phyloP scores from a whole-genome alignment of 139 green algal genomes.

The Chlorella sp. region DNA sequence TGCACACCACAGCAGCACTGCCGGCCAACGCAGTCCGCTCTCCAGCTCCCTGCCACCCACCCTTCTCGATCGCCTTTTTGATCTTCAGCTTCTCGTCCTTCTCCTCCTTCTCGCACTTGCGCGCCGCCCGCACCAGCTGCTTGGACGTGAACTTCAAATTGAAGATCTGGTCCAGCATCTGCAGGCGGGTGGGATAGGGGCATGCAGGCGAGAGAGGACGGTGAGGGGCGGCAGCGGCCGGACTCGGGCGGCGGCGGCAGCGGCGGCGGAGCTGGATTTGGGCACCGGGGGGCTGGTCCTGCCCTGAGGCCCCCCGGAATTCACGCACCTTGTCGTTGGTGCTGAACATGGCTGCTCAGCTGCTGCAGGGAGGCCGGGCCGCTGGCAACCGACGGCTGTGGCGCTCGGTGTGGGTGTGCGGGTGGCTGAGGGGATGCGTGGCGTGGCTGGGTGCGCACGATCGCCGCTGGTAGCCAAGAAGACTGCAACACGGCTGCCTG shows the following conservation, averaged over 20 bases:
- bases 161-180: slow-evolving; percentile 92
- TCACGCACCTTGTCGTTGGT: slow-evolving; percentile 28
- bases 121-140: slow-evolving; percentile 77
- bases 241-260: not conserved
- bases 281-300: too few relatives aligned
- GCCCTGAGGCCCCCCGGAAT: too few relatives aligned
- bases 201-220: not conserved
- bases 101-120: slow-evolving; percentile 96
- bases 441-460: too few relatives aligned
- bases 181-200: not conserved
- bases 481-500: too few relatives aligned
- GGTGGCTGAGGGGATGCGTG: not conserved
- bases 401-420: not conserved
- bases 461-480: too few relatives aligned
- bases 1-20: too few relatives aligned
- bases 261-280: not conserved
- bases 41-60: not conserved
- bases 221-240: not conserved
- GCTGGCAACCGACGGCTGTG: not conserved
- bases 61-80: slow-evolving; percentile 98
- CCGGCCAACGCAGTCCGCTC: not conserved
- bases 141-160: slow-evolving; percentile 97
- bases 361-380: too few relatives aligned
- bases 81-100: slow-evolving; percentile 93
- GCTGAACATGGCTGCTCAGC: slow-evolving; percentile 22